These are phyloP conservation scores for Tephrocybe sp. DNA, from an alignment of 768 basidiomycete species.

Conservation along the genomic window DNA sequence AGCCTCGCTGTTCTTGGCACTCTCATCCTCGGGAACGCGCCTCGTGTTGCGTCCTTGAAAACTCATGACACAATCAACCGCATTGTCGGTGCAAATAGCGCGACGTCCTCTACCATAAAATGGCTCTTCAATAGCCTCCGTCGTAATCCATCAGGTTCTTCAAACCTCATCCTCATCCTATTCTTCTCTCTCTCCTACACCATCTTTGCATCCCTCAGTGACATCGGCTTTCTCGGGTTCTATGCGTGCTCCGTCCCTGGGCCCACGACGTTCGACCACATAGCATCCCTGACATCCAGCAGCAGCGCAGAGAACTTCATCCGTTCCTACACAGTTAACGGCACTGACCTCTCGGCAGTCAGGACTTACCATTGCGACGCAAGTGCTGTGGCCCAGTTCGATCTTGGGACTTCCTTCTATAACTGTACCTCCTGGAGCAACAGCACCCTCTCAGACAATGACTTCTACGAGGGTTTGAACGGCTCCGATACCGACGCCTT, in stretches of 20 bases:
- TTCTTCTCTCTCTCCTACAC: conserved; percentile 16
- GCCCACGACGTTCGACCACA: conserved; percentile 11
- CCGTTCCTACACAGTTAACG: conserved; percentile 10
- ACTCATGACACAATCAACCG: conserved; percentile 24
- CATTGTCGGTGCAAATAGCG: conserved; percentile 16
- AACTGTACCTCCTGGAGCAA: conserved; percentile 22
- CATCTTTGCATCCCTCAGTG: conserved; percentile 14
- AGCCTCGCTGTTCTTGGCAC: conserved; percentile 19
- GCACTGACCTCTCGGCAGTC: conserved; percentile 9
- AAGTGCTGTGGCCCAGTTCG: conserved; percentile 3
- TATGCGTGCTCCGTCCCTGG: conserved; percentile 15
- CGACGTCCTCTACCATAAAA: conserved; percentile 13
- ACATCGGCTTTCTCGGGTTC: conserved; percentile 18
- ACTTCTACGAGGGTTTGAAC: conserved; percentile 19
- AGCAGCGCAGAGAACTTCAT: conserved; percentile 10
- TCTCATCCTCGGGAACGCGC: conserved; percentile 20
- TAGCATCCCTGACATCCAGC: conserved; percentile 17
- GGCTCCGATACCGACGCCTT: conserved; percentile 21
- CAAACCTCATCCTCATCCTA: conserved; percentile 16
- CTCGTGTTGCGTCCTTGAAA: conserved; percentile 19
- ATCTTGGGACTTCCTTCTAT: conserved; percentile 6
- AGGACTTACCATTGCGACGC: conserved; percentile 14
- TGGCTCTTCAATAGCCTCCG: conserved; percentile 19
- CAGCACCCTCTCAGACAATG: conserved; percentile 20
- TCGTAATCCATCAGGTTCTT: conserved; percentile 14